Evolutionary conservation across 768 basidiomycete species (phyloP), one percentile per base, ranked within the genome.

Genomic region (Strobilomyces dryophilus): DNA sequence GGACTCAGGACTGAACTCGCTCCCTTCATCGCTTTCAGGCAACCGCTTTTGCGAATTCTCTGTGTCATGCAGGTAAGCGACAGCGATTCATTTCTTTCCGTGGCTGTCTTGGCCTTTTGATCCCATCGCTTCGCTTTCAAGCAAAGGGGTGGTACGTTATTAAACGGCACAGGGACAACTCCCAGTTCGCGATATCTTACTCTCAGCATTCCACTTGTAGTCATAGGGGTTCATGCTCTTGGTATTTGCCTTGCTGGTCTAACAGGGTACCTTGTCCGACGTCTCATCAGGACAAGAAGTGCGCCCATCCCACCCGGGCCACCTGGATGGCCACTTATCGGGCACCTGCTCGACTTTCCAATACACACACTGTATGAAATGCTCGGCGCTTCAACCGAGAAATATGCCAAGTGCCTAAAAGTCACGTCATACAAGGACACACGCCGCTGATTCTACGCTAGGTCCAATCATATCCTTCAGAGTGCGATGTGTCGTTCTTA

Each of bases 321-420:
- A 9, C 29, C 29, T 29, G 9, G 29, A 29, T 53, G 48, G 39
- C 80, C 73, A 7, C 34, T 83, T 9, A 66, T 83, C 39, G 82
- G 81, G 26, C 82, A 82, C 58, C 60, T 79, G 5, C 62, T 81
- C 18, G 80, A 83, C 56, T 77, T 83, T 75, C 82, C 82, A 27
- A 67, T 67, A 17, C 71, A 73, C 40, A 67, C 72, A 49, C 76
- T 78, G 55, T 83, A 80, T 76, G 50, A 77, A 12, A 79, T 76
- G 0, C 80, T 80, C 54, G 72, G 76, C 11, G 67, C 72, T 42
- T 32, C 55, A 46, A 37, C 20, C 46, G 72, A 80, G 54, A 65
- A 66, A 61, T 83, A 74, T 58, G 82, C 82, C 76, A 60, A 50
- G 71, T 62, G 18, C 29, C 3, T 29, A 12, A 7, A 9, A 4